Conservation (phyloP, 73 alveolate genomes). For the Paramecium pentaurelia region DNA sequence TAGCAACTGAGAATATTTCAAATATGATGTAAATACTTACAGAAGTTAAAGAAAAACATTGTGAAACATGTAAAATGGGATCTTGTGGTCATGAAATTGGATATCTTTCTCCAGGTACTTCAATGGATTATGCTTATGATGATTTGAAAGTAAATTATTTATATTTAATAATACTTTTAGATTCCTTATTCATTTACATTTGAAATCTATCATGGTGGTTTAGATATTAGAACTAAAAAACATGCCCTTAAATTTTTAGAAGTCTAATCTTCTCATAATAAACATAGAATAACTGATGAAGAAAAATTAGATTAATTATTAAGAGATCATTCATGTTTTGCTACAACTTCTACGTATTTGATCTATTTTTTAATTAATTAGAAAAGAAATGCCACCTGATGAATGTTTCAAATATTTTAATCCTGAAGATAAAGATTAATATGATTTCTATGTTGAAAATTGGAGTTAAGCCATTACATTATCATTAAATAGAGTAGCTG, state of each 20-base stretch:
- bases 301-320: background rate
- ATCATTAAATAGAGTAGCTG: conserved; percentile 16
- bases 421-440: conserved; percentile 45
- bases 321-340: conserved; percentile 21
- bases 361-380: background rate
- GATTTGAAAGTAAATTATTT: background rate
- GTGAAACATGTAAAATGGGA: conserved; percentile 59
- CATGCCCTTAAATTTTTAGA: background rate
- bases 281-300: background rate
- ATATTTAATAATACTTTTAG: background rate
- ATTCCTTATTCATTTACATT: conserved; percentile 62
- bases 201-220: conserved; percentile 58
- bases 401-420: conserved; percentile 60
- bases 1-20: background rate
- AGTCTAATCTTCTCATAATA: background rate
- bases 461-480: conserved; percentile 18
- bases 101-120: conserved; percentile 58
- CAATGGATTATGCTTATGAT: conserved; percentile 70
- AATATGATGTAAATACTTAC: background rate
- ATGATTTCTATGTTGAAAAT: conserved; percentile 1
- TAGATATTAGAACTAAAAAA: background rate
- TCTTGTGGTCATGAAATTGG: conserved; percentile 60
- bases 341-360: background rate
- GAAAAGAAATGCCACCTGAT: conserved; percentile 37
- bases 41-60: background rate